phyloP scores from a whole-genome alignment of 2,329 filamentous ascomycete genomes.

The Colletotrichum salicis region DNA sequence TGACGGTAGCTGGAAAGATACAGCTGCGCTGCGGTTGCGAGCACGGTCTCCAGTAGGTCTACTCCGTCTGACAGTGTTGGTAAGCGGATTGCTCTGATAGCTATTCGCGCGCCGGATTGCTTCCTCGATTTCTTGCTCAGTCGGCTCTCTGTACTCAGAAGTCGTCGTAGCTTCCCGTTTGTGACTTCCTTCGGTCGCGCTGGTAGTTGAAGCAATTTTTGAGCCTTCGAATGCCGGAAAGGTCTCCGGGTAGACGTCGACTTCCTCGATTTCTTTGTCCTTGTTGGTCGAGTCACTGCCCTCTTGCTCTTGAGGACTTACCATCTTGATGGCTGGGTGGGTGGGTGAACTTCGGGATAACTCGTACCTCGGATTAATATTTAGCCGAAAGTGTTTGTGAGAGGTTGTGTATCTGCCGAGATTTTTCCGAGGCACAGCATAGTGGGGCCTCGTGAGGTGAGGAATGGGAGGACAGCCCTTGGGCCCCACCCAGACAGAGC shows the following conservation, averaged over 20 bases:
- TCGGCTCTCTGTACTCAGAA: slow-evolving; percentile 19
- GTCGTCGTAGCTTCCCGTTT: background rate
- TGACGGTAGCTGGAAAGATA: slow-evolving; percentile 27
- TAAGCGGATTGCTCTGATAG: slow-evolving; percentile 18
- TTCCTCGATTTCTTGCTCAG: slow-evolving; percentile 25
- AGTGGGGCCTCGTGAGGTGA: background rate
- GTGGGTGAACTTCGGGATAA: slow-evolving; percentile 29
- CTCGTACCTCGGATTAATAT: slow-evolving; percentile 3
- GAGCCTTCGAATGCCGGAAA: slow-evolving; percentile 26
- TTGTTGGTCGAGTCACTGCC: slow-evolving; percentile 9
- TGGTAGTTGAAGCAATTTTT: background rate
- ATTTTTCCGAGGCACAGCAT: background rate
- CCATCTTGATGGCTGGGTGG: slow-evolving; percentile 14
- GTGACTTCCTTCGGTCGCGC: background rate
- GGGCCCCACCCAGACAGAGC: background rate
- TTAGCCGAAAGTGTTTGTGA: background rate
- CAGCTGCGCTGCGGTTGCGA: slow-evolving; percentile 24
- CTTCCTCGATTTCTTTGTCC: slow-evolving; percentile 15
- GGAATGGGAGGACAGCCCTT: background rate
- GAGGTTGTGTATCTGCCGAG: background rate
- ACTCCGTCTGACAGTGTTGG: slow-evolving; percentile 30
- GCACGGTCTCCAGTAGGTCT: slow-evolving; percentile 23
- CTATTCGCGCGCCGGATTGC: slow-evolving; percentile 28
- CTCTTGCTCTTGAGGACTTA: slow-evolving; percentile 10
- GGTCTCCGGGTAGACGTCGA: slow-evolving; percentile 21